These are phyloP conservation scores for Madurella fahalii DNA, from an alignment of 2,329 filamentous ascomycete genomes.

Conservation along the genomic window DNA sequence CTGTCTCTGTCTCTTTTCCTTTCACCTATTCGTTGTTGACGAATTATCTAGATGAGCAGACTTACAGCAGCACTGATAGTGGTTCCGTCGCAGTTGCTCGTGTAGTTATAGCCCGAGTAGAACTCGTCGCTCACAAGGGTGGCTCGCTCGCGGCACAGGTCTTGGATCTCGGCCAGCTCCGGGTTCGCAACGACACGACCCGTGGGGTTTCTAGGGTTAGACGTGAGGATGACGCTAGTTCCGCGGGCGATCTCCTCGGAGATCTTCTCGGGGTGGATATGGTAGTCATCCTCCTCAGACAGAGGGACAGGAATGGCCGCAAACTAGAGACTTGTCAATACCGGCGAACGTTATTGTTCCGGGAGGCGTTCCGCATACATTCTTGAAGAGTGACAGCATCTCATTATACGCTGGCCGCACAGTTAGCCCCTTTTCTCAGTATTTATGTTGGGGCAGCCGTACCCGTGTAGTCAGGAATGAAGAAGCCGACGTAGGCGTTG, in stretches of 20 bases:
- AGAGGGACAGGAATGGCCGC: conserved; percentile 83
- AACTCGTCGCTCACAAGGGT: conserved; percentile 96
- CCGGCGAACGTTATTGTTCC: not conserved
- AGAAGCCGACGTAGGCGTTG: conserved; percentile 89
- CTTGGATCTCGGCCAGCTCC: conserved; percentile 84
- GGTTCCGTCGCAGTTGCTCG: conserved; percentile 80
- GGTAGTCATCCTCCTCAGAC: conserved; percentile 80
- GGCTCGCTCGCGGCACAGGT: conserved; percentile 83
- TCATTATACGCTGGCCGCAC: conserved; percentile 77
- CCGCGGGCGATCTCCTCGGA: conserved; percentile 85
- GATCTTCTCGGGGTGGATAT: conserved; percentile 90
- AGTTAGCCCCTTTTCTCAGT: not conserved
- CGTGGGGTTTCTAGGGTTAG: conserved; percentile 92
- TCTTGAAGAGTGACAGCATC: conserved; percentile 93
- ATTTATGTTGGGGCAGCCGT: conserved; percentile 9
- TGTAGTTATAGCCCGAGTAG: conserved; percentile 96
- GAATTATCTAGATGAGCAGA: not conserved
- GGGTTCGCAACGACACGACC: conserved; percentile 82
- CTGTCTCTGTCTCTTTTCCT: too few relatives aligned
- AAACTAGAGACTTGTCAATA: conserved; percentile 50
- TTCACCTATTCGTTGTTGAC: not conserved
- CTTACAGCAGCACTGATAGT: conserved; percentile 73
- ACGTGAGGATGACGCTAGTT: conserved; percentile 84
- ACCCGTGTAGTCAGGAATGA: conserved; percentile 89
- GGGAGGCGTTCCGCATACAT: conserved; percentile 45